Evolutionary conservation across 805 yeast genomes (phyloP).

Genomic region (Candida fluviatilis): DNA sequence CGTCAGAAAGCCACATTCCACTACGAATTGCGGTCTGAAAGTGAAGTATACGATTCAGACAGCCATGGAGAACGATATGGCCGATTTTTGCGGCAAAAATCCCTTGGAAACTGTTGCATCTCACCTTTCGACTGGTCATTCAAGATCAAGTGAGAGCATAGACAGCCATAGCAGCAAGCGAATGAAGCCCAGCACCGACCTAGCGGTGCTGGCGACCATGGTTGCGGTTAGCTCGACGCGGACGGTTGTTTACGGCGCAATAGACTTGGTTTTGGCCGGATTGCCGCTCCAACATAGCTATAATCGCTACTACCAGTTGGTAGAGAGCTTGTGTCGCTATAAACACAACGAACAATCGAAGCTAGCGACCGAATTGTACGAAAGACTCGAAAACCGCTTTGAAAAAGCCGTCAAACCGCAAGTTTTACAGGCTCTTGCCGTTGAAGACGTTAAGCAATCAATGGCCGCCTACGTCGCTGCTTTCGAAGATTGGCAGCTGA

Average conservation of each 20-base stretch:
- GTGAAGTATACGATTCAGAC: not conserved
- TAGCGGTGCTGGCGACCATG: not conserved
- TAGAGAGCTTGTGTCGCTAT: constrained; percentile 29
- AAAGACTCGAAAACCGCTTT: constrained; percentile 16
- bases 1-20: too few species aligned
- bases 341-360: constrained; percentile 31
- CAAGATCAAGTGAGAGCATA: constrained; percentile 5
- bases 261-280: constrained; percentile 18
- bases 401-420: constrained; percentile 8
- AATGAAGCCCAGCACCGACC: constrained; percentile 12
- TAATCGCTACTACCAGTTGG: constrained; percentile 21
- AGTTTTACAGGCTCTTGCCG: constrained; percentile 5
- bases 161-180: constrained; percentile 12
- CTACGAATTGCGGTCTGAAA: not conserved
- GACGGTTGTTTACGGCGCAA: constrained; percentile 9
- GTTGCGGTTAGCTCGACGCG: constrained; percentile 10
- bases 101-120: constrained; percentile 6
- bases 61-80: not conserved
- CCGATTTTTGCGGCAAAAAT: constrained; percentile 3
- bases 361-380: constrained; percentile 16
- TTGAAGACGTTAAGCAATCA: constrained; percentile 3
- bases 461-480: constrained; percentile 11
- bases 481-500: constrained; percentile 21
- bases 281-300: constrained; percentile 15
- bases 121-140: constrained; percentile 13